Base-by-base conservation (phyloP, 495 filamentous ascomycete genomes). In the Collariella sp. region DNA sequence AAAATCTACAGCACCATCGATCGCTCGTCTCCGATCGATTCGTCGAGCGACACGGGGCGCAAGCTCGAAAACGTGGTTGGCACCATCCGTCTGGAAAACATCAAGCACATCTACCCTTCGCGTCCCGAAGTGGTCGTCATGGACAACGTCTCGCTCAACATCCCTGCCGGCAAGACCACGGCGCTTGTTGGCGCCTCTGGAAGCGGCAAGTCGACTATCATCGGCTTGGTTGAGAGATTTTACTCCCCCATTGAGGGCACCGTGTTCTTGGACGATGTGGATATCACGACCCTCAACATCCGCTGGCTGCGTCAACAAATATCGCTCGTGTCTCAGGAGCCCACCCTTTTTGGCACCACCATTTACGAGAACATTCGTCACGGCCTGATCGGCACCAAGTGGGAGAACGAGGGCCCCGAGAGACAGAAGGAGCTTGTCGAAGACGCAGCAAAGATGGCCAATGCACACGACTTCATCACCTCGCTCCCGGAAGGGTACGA, bases 1-100 rank as follows among this genome's bases (percentile, higher is more conserved):
- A 96, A 98, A 73, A 95, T 97, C 55, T 96, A 83, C 70, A 84
- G 76, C 56, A 95, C 90, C 2, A 96, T 98, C 59, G 91, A 96
- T 62, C 86, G 93, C 44, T 55, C 69, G n/a, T 97, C 93, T 1
- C 91, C 90, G 1, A 71, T 96, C 40, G 85, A 98, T 67, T 87
- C 93, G 1, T 83, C 79, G 20, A 79, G 79, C 3, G 80, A 88
- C 0, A 77, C 75, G 13, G 91, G 93, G 19, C 67, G 73, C 40
- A 89, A 77, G 49, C 79, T 91, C 7, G 81, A 89, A 3, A 65
- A 80, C 23, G 77, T 94, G 6, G 74, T 84, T 34, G 93, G 90
- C 24, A 83, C 80, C 7, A 83, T 98, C 52, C 86, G 93, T 59
- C 73, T 98, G n/a, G 76, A 83, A 58, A 73, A 87, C 55, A 75